Percentiles rank a stretch among this genome's conserved stretches.
phyloP scores from a whole-genome alignment of 345 rosid genomes.

The Populus nigra region DNA sequence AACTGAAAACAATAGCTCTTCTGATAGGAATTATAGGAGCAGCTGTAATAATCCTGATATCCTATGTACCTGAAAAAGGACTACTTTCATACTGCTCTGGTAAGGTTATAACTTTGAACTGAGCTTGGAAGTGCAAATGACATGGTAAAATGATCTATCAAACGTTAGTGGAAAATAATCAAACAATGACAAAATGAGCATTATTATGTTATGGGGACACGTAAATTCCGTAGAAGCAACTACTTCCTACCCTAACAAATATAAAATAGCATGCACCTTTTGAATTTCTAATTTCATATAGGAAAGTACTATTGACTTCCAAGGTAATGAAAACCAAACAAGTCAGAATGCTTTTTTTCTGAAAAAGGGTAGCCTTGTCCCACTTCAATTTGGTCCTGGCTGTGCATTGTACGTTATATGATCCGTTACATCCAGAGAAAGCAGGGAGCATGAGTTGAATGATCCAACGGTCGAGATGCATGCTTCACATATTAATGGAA shows the following conservation, averaged over 20 bases:
- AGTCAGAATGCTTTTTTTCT: constrained; percentile 1
- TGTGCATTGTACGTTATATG: background rate
- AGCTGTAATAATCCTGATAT: background rate
- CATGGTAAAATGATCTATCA: background rate
- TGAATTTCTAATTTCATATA: background rate
- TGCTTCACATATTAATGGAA: background rate
- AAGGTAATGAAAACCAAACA: background rate
- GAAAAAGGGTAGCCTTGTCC: constrained; percentile 1
- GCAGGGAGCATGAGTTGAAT: background rate
- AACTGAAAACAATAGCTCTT: background rate
- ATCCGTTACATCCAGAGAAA: background rate
- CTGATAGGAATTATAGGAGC: background rate
- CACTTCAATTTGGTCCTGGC: constrained; percentile 2
- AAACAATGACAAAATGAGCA: background rate
- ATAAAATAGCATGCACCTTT: background rate
- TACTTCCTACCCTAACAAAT: background rate
- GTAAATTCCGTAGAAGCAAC: background rate
- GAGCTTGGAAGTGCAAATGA: background rate
- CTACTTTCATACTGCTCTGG: background rate
- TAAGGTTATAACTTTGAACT: background rate
- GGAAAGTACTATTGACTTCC: background rate
- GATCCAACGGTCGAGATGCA: constrained; percentile 9
- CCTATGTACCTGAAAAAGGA: background rate
- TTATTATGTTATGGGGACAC: background rate
- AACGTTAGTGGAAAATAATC: background rate